phyloP scores from a whole-genome alignment of 768 basidiomycete species.

The Termitomyces sp. region DNA sequence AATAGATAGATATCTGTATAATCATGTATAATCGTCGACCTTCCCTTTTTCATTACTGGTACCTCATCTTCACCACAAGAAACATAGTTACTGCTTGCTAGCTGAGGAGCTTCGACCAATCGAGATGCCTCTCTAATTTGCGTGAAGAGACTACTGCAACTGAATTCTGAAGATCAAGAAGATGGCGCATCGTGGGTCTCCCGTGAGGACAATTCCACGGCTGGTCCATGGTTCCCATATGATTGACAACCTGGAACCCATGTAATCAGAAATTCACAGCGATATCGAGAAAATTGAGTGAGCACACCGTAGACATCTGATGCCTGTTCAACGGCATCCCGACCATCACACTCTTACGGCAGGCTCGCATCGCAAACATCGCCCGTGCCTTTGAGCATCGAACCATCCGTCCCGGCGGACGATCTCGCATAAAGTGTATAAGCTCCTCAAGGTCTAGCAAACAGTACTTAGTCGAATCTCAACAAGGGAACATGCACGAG shows the following conservation, averaged over 20 bases:
- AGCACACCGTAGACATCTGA: constrained; percentile 74
- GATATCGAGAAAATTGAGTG: background rate
- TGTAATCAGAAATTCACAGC: background rate
- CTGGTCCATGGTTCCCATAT: constrained; percentile 83
- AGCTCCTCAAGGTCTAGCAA: constrained; percentile 86
- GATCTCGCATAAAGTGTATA: constrained; percentile 78
- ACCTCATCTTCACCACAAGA: background rate
- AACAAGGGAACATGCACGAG: background rate
- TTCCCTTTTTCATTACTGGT: background rate
- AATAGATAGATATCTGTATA: background rate
- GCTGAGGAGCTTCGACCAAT: background rate
- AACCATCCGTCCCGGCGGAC: constrained; percentile 77
- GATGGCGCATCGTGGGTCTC: constrained; percentile 78
- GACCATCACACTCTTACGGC: constrained; percentile 95
- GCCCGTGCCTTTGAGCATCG: constrained; percentile 88
- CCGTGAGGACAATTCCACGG: constrained; percentile 92
- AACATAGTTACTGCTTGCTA: background rate
- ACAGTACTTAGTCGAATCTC: background rate
- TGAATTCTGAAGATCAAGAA: constrained; percentile 44
- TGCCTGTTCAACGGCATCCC: constrained; percentile 73
- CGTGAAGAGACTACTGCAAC: no score
- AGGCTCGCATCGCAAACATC: constrained; percentile 98
- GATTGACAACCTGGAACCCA: constrained; percentile 56
- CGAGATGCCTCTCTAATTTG: background rate
- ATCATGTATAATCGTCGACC: background rate